Conservation (phyloP, 148 eudicot genomes). For the Amaranthus palmeri region DNA sequence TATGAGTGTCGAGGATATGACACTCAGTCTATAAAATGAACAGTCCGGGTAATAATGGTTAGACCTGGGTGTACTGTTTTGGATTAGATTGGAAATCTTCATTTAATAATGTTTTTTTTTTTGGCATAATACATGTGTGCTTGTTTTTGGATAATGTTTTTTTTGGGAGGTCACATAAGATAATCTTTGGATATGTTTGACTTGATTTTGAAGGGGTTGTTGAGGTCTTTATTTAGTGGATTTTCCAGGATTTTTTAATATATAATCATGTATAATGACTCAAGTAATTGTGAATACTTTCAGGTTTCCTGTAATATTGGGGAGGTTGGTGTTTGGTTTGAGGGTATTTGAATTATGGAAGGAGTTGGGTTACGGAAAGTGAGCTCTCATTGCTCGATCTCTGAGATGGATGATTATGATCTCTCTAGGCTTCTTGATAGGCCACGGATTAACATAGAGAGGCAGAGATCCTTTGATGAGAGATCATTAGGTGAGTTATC, state of each 20-base stretch:
- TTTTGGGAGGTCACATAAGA: not conserved
- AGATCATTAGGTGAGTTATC: slow-evolving; percentile 93
- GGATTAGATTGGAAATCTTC: slow-evolving; percentile 1
- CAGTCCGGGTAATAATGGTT: too few relatives aligned
- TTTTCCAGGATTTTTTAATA: slow-evolving; percentile 5
- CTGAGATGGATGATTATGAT: slow-evolving; percentile 81
- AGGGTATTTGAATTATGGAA: slow-evolving; percentile 40
- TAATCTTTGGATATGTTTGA: slow-evolving; percentile 14
- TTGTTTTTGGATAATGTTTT: not conserved
- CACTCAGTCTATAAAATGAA: too few relatives aligned
- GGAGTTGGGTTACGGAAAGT: slow-evolving; percentile 65
- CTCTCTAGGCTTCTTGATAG: slow-evolving; percentile 76
- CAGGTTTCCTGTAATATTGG: slow-evolving; percentile 19
- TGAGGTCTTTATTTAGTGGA: not conserved
- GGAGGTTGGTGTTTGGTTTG: slow-evolving; percentile 4
- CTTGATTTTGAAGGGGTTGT: slow-evolving; percentile 16
- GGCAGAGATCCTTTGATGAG: slow-evolving; percentile 94
- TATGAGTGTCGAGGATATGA: too few relatives aligned
- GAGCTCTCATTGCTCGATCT: slow-evolving; percentile 76
- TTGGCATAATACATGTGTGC: slow-evolving; percentile 15
- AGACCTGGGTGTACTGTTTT: not conserved
- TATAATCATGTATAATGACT: not conserved
- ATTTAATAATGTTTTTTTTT: not conserved
- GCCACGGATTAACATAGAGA: slow-evolving; percentile 75
- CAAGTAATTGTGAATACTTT: slow-evolving; percentile 10